These are phyloP conservation scores for Ascochyta lentis DNA, from an alignment of 2,329 filamentous ascomycete genomes.

Conservation along the genomic window DNA sequence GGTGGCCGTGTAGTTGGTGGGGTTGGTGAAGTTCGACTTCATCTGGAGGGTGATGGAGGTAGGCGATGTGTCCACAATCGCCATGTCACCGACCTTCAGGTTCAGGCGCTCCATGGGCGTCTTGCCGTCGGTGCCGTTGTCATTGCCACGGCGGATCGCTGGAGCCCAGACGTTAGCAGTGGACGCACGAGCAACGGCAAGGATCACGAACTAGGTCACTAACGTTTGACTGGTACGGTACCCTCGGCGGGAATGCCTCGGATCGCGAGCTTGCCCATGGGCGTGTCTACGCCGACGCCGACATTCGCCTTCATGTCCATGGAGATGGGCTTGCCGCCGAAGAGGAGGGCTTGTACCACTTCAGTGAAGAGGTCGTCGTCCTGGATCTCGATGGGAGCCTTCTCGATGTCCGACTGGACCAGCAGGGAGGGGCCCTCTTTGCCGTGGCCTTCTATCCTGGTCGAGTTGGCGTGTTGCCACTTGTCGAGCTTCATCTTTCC, in stretches of 20 bases:
- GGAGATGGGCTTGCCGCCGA: constrained; percentile 72
- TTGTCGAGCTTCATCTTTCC: constrained; percentile 78
- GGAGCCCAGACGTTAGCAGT: constrained; percentile 42
- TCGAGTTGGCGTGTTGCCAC: constrained; percentile 87
- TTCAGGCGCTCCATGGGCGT: constrained; percentile 60
- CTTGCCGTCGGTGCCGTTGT: constrained; percentile 36
- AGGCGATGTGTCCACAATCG: constrained; percentile 74
- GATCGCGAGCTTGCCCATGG: constrained; percentile 79
- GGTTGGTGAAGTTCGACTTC: constrained; percentile 84
- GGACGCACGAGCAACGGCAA: constrained; percentile 21
- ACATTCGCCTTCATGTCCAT: constrained; percentile 80
- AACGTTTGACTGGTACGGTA: constrained; percentile 90
- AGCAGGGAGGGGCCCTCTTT: constrained; percentile 69
- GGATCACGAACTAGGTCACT: constrained; percentile 65
- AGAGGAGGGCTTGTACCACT: constrained; percentile 80
- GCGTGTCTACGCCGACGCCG: constrained; percentile 81
- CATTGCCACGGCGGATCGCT: constrained; percentile 53
- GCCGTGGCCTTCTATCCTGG: constrained; percentile 64
- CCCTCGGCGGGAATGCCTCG: constrained; percentile 85
- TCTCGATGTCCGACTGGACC: constrained; percentile 76
- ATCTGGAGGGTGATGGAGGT: constrained; percentile 75
- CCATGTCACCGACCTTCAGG: constrained; percentile 74
- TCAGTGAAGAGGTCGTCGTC: constrained; percentile 79
- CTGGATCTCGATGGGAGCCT: constrained; percentile 83
- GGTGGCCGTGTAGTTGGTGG: constrained; percentile 81